Base-by-base conservation (phyloP, 768 basidiomycete species). In the Atractiella rhizophila region DNA sequence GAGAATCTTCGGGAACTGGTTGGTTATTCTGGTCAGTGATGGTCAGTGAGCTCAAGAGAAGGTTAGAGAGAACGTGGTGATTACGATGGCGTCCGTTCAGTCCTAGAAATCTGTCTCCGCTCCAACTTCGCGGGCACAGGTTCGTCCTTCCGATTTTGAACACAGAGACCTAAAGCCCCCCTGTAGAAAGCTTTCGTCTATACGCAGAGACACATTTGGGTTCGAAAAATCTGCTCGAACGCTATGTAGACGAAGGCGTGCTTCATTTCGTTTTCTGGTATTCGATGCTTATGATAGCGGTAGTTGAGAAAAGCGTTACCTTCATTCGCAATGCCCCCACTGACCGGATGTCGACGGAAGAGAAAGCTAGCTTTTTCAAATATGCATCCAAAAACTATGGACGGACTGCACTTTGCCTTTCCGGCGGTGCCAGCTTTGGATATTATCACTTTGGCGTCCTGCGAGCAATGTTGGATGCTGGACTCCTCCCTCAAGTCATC, bases 61-160 rank as follows among this genome's bases (percentile, higher is more conserved):
- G n/a, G n/a, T n/a, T n/a, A n/a, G n/a, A 64, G 86, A 48, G 70
- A 73, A 47, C 72, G 68, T 49, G 71, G 73, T 26, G 86, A 98
- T 55, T 74, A 70, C 3, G 70, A 78, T 44, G 83, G 79, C 0
- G 68, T 86, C 35, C 67, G 88, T 32, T 85, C 81, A 4, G 78
- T 94, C 0, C 61, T 98, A 27, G 82, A 88, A 52, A 80, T 81
- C 0, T 91, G 81, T 49, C 68, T 94, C 32, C 67, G 85, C 40
- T 68, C 72, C 19, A 94, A 91, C 57, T 98, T 94, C 61, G 91
- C 79, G 12, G 91, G 80, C 0, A 72, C 80, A 4, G 86, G 91
- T n/a, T n/a, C n/a, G 60, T 79, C 78, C 27, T 59, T 74, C 9
- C 72, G 82, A 54, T 60, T 96, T 20, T 94, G 91, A 54, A 81